Evolutionary conservation across 768 basidiomycete species (phyloP).

Genomic region (Hemileccinum impolitum): DNA sequence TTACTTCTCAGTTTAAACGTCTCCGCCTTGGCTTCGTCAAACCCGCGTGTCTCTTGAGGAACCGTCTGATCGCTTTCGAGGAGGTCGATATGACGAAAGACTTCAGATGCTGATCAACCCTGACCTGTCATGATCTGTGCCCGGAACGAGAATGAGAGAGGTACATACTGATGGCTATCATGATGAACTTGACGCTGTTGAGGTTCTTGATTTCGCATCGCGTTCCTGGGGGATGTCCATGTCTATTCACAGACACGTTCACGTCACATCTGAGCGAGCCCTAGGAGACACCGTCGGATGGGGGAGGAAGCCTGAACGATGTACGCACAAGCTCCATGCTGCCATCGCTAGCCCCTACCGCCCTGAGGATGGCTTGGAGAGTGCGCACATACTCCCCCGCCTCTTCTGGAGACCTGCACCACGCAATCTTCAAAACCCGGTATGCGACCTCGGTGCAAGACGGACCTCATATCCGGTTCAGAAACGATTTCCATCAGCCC

Average conservation of each 20-base stretch:
- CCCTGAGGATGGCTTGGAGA: conserved; percentile 76
- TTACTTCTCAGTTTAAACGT: conserved; percentile 85
- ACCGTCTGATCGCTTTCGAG: conserved; percentile 45
- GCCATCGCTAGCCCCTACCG: conserved; percentile 86
- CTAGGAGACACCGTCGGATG: conserved; percentile 37
- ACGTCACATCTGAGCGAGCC: conserved; percentile 95
- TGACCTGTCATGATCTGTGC: background rate
- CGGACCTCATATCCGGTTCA: conserved; percentile 78
- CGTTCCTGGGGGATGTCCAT: conserved; percentile 63
- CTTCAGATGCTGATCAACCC: conserved; percentile 65
- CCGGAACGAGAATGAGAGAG: background rate
- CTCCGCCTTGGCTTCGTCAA: conserved; percentile 75
- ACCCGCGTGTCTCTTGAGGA: conserved; percentile 86
- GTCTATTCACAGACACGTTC: conserved; percentile 84
- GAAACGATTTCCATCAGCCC: conserved; percentile 96
- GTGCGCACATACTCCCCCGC: conserved; percentile 83
- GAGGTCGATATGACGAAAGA: conserved; percentile 69
- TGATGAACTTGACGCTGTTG: conserved; percentile 84
- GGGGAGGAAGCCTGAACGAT: background rate
- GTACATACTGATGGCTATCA: conserved; percentile 74
- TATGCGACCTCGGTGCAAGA: background rate
- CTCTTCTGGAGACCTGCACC: conserved; percentile 72
- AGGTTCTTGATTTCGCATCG: conserved; percentile 97
- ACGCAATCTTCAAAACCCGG: background rate
- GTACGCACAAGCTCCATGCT: conserved; percentile 91